Conservation (phyloP, 371 early-diverging fungal genomes). For the Syncephalastrum monosporum region DNA sequence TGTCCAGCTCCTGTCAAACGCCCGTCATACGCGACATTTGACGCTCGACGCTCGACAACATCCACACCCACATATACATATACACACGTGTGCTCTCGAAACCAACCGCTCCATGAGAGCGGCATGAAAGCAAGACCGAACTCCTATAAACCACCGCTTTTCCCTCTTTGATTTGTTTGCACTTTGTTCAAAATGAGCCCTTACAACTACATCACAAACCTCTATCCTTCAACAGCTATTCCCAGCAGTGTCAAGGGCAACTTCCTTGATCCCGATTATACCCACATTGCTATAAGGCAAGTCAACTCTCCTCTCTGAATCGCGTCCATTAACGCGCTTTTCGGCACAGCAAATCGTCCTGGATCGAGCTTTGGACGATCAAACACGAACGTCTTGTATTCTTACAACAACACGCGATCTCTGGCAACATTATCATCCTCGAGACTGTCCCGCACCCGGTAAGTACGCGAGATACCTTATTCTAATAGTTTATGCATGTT, state of each 20-base stretch:
- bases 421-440: slow-evolving; percentile 63
- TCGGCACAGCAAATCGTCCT: slow-evolving; percentile 55
- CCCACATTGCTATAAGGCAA: slow-evolving; percentile 24
- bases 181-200: slow-evolving; percentile 12
- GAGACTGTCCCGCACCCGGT: slow-evolving; percentile 50
- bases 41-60: no score
- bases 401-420: slow-evolving; percentile 54
- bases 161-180: neutral
- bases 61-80: no score
- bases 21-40: no score
- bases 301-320: neutral
- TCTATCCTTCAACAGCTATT: slow-evolving; percentile 25
- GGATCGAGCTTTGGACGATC: slow-evolving; percentile 59
- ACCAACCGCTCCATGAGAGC: no score
- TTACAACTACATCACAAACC: slow-evolving; percentile 25
- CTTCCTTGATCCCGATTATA: slow-evolving; percentile 14
- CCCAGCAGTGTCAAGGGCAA: slow-evolving; percentile 21
- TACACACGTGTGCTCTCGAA: no score
- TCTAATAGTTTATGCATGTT: neutral
- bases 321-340: neutral
- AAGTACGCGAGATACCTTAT: slow-evolving; percentile 2
- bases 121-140: no score
- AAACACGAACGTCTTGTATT: slow-evolving; percentile 43
- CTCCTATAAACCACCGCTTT: neutral
- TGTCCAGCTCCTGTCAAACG: no score